Evolutionary conservation across 768 basidiomycete species (phyloP).

Genomic region (Termitomyces sp.): DNA sequence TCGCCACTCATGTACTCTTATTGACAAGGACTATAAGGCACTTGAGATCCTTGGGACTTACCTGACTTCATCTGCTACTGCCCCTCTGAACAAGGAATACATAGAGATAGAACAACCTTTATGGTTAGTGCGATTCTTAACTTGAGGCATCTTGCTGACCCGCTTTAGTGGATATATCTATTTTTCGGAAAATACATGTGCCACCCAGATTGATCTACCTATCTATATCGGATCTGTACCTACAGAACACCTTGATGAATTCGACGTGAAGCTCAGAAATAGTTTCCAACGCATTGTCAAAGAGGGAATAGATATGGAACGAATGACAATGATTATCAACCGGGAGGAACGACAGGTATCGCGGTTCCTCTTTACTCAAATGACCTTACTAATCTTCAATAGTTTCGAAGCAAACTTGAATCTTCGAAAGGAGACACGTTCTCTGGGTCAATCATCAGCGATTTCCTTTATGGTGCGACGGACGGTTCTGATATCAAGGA

Average conservation of each 20-base stretch:
- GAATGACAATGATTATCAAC: slow-evolving; percentile 83
- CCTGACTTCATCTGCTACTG: slow-evolving; percentile 77
- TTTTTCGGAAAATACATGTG: slow-evolving; percentile 72
- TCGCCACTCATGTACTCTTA: background rate
- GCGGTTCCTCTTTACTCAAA: background rate
- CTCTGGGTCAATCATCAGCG: slow-evolving; percentile 65
- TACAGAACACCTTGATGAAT: slow-evolving; percentile 65
- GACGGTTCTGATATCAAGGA: slow-evolving; percentile 74
- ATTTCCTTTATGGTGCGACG: slow-evolving; percentile 81
- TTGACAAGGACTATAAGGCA: slow-evolving; percentile 39
- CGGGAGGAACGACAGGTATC: slow-evolving; percentile 82
- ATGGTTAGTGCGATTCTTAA: slow-evolving; percentile 45
- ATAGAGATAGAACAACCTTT: slow-evolving; percentile 87
- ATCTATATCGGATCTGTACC: slow-evolving; percentile 85
- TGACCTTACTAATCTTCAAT: slow-evolving; percentile 2
- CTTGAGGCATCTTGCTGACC: slow-evolving; percentile 1
- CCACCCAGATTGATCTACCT: slow-evolving; percentile 65
- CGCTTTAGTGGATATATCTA: slow-evolving; percentile 71
- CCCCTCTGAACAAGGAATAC: slow-evolving; percentile 86
- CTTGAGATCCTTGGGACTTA: slow-evolving; percentile 84
- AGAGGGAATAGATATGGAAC: slow-evolving; percentile 83
- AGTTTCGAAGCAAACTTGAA: slow-evolving; percentile 83
- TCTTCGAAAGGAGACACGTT: slow-evolving; percentile 80
- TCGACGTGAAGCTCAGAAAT: slow-evolving; percentile 60
- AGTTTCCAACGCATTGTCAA: slow-evolving; percentile 65